Conservation (phyloP, 345 rosid genomes). For the Pugionium cornutum region DNA sequence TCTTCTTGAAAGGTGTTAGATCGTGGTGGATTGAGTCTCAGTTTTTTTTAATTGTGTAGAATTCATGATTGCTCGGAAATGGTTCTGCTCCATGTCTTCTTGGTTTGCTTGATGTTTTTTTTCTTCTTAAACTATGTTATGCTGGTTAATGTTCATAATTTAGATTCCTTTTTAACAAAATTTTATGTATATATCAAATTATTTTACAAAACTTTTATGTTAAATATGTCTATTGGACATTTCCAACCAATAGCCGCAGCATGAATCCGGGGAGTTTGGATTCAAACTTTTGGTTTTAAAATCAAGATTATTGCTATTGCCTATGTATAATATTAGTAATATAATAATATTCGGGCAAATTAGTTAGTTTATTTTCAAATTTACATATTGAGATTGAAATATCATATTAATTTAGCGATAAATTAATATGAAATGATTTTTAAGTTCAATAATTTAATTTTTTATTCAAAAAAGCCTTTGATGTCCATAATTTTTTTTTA, state of each 20-base stretch:
- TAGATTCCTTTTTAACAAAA: slow-evolving; percentile 3
- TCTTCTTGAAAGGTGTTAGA: slow-evolving; percentile 18
- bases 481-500: too few relatives aligned
- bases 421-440: too few relatives aligned
- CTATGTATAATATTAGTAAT: too few relatives aligned
- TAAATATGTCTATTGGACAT: background rate
- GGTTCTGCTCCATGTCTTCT: slow-evolving; percentile 25
- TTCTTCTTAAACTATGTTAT: background rate
- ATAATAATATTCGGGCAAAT: too few relatives aligned
- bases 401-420: too few relatives aligned
- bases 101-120: slow-evolving; percentile 10
- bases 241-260: slow-evolving; percentile 28
- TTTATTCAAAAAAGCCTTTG: too few relatives aligned
- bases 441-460: too few relatives aligned
- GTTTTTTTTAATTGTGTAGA: background rate
- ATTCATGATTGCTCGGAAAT: slow-evolving; percentile 26
- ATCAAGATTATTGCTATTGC: too few relatives aligned
- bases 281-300: too few relatives aligned
- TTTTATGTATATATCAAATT: background rate
- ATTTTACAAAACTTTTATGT: background rate
- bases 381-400: too few relatives aligned
- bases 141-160: background rate
- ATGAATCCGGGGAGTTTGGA: slow-evolving; percentile 17
- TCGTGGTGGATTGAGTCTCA: slow-evolving; percentile 11
- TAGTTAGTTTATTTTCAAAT: too few relatives aligned